Conservation (phyloP, 306 rosid genomes). For the Acmispon strigosus region DNA sequence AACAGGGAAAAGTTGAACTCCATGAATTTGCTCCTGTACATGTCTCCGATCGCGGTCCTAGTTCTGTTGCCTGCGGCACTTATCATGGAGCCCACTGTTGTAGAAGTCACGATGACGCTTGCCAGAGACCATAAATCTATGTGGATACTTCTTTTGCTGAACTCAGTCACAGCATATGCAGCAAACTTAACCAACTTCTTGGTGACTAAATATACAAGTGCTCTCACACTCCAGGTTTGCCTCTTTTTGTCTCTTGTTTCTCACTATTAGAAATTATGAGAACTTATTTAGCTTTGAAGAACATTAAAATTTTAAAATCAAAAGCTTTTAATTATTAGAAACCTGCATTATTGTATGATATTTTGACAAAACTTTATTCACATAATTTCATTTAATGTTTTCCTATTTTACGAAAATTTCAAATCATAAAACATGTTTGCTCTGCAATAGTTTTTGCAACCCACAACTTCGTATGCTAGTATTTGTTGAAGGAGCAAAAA, state of each 20-base stretch:
- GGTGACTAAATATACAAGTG: slow-evolving; percentile 97
- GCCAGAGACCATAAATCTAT: slow-evolving; percentile 68
- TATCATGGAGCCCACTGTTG: slow-evolving; percentile 81
- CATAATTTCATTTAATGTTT: not conserved
- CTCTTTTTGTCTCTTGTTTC: not conserved
- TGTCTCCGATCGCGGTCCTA: slow-evolving; percentile 86
- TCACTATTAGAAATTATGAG: slow-evolving; percentile 1
- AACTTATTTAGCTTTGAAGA: not conserved
- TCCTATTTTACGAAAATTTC: not conserved
- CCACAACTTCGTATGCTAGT: no score
- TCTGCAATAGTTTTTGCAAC: not conserved
- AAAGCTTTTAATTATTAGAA: not conserved
- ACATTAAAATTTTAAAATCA: no score
- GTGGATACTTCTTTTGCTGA: slow-evolving; percentile 86
- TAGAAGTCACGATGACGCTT: slow-evolving; percentile 51
- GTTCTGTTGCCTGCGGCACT: slow-evolving; percentile 84
- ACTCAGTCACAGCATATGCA: slow-evolving; percentile 74
- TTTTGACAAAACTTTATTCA: not conserved
- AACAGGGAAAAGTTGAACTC: slow-evolving; percentile 96
- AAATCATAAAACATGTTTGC: not conserved
- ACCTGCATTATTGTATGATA: not conserved
- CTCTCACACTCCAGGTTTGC: slow-evolving; percentile 90
- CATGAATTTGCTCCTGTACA: slow-evolving; percentile 87
- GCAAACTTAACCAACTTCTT: slow-evolving; percentile 94
- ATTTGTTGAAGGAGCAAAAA: not conserved